Evolutionary conservation across 305 asterid species (phyloP), one percentile per base, ranked within the genome.

Genomic region (Fraxinus baroniana): DNA sequence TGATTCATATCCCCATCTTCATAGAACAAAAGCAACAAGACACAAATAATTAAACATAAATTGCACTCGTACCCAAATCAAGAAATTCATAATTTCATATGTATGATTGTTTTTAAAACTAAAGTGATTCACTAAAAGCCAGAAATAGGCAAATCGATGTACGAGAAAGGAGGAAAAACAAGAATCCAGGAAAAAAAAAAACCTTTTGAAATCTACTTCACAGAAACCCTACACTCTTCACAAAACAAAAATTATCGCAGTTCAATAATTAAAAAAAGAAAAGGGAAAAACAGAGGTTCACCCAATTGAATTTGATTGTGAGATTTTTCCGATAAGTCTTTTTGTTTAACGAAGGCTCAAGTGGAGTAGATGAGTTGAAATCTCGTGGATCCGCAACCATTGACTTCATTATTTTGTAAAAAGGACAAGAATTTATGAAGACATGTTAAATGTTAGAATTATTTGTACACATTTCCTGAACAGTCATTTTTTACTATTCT

Each of bases 281-380:
- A 68, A 18, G n/a, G 60, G 44, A 32, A 26, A 82, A 5, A 64
- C 7, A 37, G 0, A 76, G 68, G 60, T 0, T 46, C 78, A 79
- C 87, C 90, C 55, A 7, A 62, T 22, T 62, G 76, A 81, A 79
- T 75, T 44, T 26, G 71, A 68, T 68, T 74, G 39, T 33, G 1
- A 9, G 12, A 28, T 70, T 39, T 7, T 49, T 15, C 8, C 57
- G 8, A 7, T 0, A n/a, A 35, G 15, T 62, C 24, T 62, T 44
- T 39, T 35, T 3, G 39, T 9, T 36, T 73, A 37, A 17, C 17
- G 72, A 33, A 37, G 28, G 15, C 13, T 78, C 55, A 78, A 9
- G 28, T 62, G 33, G 33, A 62, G 71, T 20, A 22, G 71, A 68
- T 30, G 20, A 81, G 62, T 83, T 79, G 26, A 84, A 52, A 62